Conservation (phyloP, 345 rosid genomes). For the Barbarea vulgaris region DNA sequence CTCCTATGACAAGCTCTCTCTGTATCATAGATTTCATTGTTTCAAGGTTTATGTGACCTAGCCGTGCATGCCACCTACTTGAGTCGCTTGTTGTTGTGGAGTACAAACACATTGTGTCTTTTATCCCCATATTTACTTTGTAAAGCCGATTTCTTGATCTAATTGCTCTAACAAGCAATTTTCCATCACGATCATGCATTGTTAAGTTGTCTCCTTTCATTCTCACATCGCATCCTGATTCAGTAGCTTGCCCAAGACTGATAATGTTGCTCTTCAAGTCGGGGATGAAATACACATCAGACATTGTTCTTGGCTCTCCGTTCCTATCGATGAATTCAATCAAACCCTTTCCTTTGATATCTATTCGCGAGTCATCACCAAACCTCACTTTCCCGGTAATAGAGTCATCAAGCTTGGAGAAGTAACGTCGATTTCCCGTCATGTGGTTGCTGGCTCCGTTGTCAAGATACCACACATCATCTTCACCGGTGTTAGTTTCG, state of each 20-base stretch:
- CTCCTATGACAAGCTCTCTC: too few relatives aligned
- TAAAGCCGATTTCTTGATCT: neutral
- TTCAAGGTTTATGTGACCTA: neutral
- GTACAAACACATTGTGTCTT: rapidly evolving
- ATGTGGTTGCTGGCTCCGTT: neutral
- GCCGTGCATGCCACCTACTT: neutral
- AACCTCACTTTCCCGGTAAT: neutral
- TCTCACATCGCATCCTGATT: neutral
- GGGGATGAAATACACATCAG: neutral
- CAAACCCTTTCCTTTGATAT: neutral
- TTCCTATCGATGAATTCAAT: neutral
- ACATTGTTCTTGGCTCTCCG: neutral
- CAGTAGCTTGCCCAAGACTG: neutral
- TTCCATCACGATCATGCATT: neutral
- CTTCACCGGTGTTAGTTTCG: neutral
- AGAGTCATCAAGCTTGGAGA: rapidly evolving
- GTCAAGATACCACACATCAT: neutral
- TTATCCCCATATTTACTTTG: neutral
- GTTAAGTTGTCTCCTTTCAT: neutral
- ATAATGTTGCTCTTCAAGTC: neutral
- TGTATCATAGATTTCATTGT: too few relatives aligned
- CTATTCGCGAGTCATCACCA: neutral
- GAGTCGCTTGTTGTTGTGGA: neutral
- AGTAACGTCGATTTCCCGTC: neutral
- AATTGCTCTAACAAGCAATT: neutral